Evolutionary conservation across 2,329 filamentous ascomycete genomes (phyloP), one percentile per base, ranked within the genome.

Genomic region (Bimuria novae-zelandiae): DNA sequence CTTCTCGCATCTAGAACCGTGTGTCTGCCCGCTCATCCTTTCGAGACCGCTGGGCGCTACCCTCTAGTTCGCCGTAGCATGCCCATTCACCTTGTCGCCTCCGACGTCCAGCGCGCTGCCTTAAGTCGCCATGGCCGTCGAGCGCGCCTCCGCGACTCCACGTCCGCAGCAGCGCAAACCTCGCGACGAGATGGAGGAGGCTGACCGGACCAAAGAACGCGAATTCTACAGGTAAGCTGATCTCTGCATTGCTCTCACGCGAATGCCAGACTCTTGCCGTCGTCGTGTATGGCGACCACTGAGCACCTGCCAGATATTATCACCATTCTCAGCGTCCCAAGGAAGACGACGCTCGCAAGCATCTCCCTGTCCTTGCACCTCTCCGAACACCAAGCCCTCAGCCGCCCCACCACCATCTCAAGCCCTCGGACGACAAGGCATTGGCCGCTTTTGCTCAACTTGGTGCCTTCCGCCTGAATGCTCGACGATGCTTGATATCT

Each of bases 371-470:
- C 17, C 53, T 49, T 23, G 46, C 53, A 51, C 22, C 65, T 55
- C 45, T 46, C 23, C 58, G 49, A 45, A 47, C 47, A 52, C 60
- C 29, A 23, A 19, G 30, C 23, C 52, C 61, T 25, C 54, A 59
- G 37, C 56, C 51, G 44, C 54, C 21, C 50, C 51, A 21, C 33
- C 37, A 8, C 4, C 7, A n/a, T 23, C 16, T 19, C 58, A 53
- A 44, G 21, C 58, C 65, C 1, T 68, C 67, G 8, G 65, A 73
- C 25, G 73, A 75, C 44, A 66, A 62, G 46, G 70, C 70, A 32
- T 52, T 75, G 54, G 71, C 68, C 8, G 69, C 72, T 8, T 73
- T 75, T 52, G 72, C 72, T 1, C 73, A 75, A 32, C 49, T 75
- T 33, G 73, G 71, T 3, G 71, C 73, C n/a, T 59, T 75, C 19